phyloP scores from a whole-genome alignment of 2,329 filamentous ascomycete genomes.

The Mycogone perniciosa region DNA sequence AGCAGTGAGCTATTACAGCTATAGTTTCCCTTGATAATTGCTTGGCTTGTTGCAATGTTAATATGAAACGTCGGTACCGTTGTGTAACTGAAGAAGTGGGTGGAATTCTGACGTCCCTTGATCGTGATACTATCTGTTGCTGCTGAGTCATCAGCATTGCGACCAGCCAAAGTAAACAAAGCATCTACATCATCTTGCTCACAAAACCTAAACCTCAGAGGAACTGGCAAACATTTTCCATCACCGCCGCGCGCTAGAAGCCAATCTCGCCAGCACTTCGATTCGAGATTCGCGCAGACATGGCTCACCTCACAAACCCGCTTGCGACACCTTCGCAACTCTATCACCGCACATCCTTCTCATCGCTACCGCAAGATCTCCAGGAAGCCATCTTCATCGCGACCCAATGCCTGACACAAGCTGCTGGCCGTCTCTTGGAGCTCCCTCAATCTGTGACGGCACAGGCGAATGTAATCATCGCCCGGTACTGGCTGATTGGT shows the following conservation, averaged over 20 bases:
- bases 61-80: too few species aligned
- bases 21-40: too few species aligned
- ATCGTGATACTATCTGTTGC: too few species aligned
- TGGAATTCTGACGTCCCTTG: too few species aligned
- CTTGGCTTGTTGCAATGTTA: too few species aligned
- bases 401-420: conserved; percentile 68
- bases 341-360: conserved; percentile 46
- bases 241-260: not conserved
- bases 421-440: conserved; percentile 72
- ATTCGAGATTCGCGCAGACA: conserved; percentile 20
- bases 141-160: too few species aligned
- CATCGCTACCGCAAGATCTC: conserved; percentile 58
- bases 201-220: too few species aligned
- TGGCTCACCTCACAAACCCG: conserved; percentile 62
- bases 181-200: too few species aligned
- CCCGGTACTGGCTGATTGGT: conserved; percentile 68
- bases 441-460: conserved; percentile 82
- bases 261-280: not conserved
- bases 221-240: too few species aligned
- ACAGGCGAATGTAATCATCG: conserved; percentile 75
- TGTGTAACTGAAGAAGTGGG: too few species aligned
- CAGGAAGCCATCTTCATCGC: conserved; percentile 67
- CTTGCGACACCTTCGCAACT: conserved; percentile 68
- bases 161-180: too few species aligned
- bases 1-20: too few species aligned